Evolutionary conservation across 768 basidiomycete species (phyloP), one percentile per base, ranked within the genome.

Genomic region (Collybia sp.): DNA sequence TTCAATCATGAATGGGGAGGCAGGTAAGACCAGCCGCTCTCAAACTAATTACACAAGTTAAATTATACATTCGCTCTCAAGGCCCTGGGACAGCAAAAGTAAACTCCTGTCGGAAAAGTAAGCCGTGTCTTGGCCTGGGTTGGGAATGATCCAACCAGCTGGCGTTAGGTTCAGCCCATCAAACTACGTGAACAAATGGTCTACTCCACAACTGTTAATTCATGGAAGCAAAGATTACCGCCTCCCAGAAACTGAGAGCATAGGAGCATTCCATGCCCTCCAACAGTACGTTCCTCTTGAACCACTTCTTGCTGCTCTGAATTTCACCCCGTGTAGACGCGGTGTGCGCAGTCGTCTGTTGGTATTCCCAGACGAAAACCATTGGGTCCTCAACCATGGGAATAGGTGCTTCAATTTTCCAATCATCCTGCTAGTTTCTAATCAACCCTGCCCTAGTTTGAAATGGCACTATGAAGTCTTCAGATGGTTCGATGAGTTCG

Each of bases 381-480:
- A 95, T 59, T 93, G 93, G 93, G 91, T 91, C 18, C 55, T 89
- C 50, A 77, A 88, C 45, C 85, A 84, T 48, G 83, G 82, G 44
- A 90, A 90, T 54, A 87, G 82, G 82, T 80, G 19, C 25, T 71
- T 53, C 30, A 33, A 1, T 30, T 46, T 37, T 45, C 18, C n/a
- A 19, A 32, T 34, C n/a, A 2, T 17, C 9, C 44, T 39, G 12
- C 44, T 30, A 11, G 30, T 19, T 18, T 9, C 30, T 18, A 13
- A 6, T 18, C 4, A 19, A 12, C 30, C 3, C 40, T 32, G 34
- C 42, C 44, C 30, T 56, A 88, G 89, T 59, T 67, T 95, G 61
- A 92, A 93, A 62, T 98, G 95, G 95, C 91, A 97, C 66, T 73
- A 87, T 53, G 95, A 99, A 62, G 86, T 98, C 11, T 85, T 99